Evolutionary conservation across 2,329 filamentous ascomycete genomes (phyloP), one percentile per base, ranked within the genome.

Genomic region (Talaromyces albobiverticillius): DNA sequence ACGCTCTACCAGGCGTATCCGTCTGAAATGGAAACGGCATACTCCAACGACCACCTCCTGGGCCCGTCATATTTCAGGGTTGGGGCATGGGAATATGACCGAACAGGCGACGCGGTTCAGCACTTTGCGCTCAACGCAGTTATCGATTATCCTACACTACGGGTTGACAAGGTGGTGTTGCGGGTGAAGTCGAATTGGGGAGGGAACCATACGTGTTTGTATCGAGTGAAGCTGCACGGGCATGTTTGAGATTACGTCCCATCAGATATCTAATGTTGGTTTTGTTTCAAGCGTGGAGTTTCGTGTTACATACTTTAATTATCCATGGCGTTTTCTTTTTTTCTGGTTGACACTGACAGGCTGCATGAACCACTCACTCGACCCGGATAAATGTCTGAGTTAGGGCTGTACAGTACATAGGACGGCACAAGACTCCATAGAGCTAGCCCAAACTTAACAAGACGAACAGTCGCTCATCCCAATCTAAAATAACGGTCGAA

Each of bases 151-250:
- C 65, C 67, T 2, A 61, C 60, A 2, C 59, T 72, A 9, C 65
- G 69, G 1, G 69, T 73, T 11, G 64, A 71, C 41, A 70, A 68
- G 46, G 70, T 76, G 18, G 71, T 73, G 13, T 60, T 79, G 29
- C 66, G 76, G 5, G 67, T 73, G 2, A 71, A 67, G 18, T 71
- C 67, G 1, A 78, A 77, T 53, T 76, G 75, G 68, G 76, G 75
- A 4, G 67, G 62, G 4, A 62, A 70, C 20, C 62, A 72, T 52
- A 76, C 74, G 1, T 79, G 76, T 58, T 58, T 78, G 34, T 78
- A 77, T 61, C 71, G 76, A n/a, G 56, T 77, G 49, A 70, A 71
- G 46, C 53, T 78, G 46, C 69, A 76, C 60, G 76, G 76, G 3
- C 64, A 69, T 56, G 29, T 50, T 20, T 57, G 16, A 53, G 9